phyloP scores from a whole-genome alignment of 345 rosid genomes.

The Kernera saxatilis region DNA sequence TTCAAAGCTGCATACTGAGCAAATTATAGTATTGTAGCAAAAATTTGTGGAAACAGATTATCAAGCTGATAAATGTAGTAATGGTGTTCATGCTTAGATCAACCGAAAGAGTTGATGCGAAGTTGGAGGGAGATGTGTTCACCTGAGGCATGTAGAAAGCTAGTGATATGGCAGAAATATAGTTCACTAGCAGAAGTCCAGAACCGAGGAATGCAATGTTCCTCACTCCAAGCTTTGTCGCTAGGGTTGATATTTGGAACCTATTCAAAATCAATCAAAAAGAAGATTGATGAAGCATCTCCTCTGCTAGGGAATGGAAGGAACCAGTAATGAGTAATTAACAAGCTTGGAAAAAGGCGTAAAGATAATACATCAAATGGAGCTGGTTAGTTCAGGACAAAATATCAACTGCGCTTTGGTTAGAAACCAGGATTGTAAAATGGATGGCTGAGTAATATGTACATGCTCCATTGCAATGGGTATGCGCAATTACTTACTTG shows the following conservation, averaged over 20 bases:
- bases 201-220: slow-evolving; percentile 88
- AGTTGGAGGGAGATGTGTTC: slow-evolving; percentile 16
- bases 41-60: neutral
- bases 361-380: neutral
- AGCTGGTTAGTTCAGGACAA: neutral
- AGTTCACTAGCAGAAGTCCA: slow-evolving; percentile 77
- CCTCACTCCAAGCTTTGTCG: slow-evolving; percentile 92
- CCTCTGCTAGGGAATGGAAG: neutral
- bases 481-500: slow-evolving; percentile 50
- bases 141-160: slow-evolving; percentile 95
- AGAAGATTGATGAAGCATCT: neutral
- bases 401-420: neutral
- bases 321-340: neutral
- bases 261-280: slow-evolving; percentile 35
- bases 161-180: slow-evolving; percentile 62
- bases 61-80: neutral
- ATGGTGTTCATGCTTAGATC: neutral
- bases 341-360: neutral
- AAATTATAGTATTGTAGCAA: neutral
- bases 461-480: neutral
- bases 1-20: neutral
- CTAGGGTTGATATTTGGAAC: slow-evolving; percentile 86
- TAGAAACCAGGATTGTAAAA: neutral
- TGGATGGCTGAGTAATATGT: neutral
- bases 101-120: neutral